Conservation (phyloP, 139 green algal species). For the Chlamydomonas sphaeroides region DNA sequence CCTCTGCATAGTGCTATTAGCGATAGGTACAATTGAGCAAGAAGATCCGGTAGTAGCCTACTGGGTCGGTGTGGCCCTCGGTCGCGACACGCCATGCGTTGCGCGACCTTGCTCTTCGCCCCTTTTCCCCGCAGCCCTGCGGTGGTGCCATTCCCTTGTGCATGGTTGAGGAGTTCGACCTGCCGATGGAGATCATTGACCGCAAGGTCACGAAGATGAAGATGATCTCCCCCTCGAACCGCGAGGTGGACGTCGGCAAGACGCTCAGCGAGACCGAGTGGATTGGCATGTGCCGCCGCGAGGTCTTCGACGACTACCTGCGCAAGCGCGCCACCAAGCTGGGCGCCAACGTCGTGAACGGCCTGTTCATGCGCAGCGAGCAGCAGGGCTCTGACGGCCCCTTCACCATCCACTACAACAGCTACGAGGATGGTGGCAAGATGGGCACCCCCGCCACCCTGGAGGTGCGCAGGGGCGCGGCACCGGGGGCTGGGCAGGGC, state of each 20-base stretch:
- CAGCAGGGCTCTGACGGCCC: slow-evolving; percentile 72
- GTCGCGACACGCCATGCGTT: slow-evolving; percentile 3
- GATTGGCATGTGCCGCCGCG: slow-evolving; percentile 98
- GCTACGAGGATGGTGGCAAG: slow-evolving; percentile 89
- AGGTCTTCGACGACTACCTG: slow-evolving; percentile 97
- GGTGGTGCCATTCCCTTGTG: slow-evolving; percentile 97
- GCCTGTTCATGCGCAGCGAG: slow-evolving; percentile 94
- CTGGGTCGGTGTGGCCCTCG: slow-evolving; percentile 9
- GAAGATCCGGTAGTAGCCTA: slow-evolving; percentile 16
- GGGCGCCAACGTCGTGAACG: slow-evolving; percentile 95
- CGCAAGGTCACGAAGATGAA: slow-evolving; percentile 99
- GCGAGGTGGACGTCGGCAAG: slow-evolving; percentile 96
- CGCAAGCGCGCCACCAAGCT: slow-evolving; percentile 88
- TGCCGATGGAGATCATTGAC: slow-evolving; percentile 96
- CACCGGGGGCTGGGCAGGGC: background rate
- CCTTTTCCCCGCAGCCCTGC: slow-evolving; percentile 79
- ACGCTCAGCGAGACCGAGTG: slow-evolving; percentile 97
- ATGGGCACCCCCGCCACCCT: slow-evolving; percentile 83
- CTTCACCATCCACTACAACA: slow-evolving; percentile 94
- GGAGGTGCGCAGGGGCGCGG: slow-evolving; percentile 55
- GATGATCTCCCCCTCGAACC: slow-evolving; percentile 99
- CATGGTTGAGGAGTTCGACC: slow-evolving; percentile 99
- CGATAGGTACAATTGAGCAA: background rate
- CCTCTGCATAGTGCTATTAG: background rate
- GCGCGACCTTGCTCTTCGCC: no score